These are phyloP conservation scores for Casuarina equisetifolia DNA, from an alignment of 306 rosid species.

Conservation along the genomic window DNA sequence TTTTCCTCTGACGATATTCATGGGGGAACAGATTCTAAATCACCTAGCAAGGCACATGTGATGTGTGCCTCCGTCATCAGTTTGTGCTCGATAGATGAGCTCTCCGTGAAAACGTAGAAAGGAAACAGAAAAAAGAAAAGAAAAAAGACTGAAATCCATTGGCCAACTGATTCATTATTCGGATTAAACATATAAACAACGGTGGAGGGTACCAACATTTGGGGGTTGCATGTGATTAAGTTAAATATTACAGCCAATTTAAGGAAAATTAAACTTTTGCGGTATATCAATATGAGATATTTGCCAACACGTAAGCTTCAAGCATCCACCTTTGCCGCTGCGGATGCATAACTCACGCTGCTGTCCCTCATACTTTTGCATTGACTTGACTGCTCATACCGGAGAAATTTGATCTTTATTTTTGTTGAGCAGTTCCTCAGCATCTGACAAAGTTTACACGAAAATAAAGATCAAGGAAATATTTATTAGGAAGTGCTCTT, in stretches of 20 bases:
- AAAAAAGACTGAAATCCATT: background rate
- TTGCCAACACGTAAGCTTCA: constrained; percentile 47
- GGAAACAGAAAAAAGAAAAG: background rate
- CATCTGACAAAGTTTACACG: constrained; percentile 60
- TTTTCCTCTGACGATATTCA: too few species aligned
- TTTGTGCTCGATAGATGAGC: background rate
- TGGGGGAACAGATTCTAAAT: background rate
- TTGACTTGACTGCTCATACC: constrained; percentile 88
- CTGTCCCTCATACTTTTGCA: constrained; percentile 81
- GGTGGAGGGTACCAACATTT: constrained; percentile 1
- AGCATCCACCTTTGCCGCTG: constrained; percentile 74
- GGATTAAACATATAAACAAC: constrained; percentile 28
- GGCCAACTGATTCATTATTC: background rate
- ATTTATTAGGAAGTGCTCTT: background rate
- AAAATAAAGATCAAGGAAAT: background rate
- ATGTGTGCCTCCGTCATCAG: background rate
- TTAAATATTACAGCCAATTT: constrained; percentile 25
- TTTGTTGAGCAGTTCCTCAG: constrained; percentile 60
- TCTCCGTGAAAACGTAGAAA: background rate
- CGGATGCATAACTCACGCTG: constrained; percentile 98
- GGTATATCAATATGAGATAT: constrained; percentile 15
- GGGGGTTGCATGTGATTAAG: constrained; percentile 1
- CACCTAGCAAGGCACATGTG: background rate
- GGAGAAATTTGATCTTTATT: constrained; percentile 75
- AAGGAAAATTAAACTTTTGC: constrained; percentile 31